A percentile compares a stretch with the other conserved stretches of the same genome.
Conservation (phyloP, 1,284 basidiomycete genomes). For the Cutaneotrichosporon mucoides region DNA sequence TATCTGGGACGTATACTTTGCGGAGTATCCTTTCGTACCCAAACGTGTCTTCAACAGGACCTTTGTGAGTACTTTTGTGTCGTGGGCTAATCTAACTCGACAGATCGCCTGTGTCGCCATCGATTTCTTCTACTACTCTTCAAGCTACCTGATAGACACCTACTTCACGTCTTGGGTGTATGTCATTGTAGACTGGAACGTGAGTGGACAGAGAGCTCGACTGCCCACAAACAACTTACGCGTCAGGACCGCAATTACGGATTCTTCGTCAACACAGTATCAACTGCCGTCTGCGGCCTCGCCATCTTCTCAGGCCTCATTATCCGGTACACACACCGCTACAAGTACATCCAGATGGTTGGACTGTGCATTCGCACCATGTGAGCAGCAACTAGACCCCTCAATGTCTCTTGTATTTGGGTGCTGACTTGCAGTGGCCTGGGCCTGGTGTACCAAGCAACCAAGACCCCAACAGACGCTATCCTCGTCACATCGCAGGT, state of each 20-base stretch:
- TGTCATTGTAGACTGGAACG: constrained; percentile 32
- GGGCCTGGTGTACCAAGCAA: constrained; percentile 11
- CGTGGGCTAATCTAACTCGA: too few species aligned
- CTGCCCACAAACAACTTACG: too few species aligned
- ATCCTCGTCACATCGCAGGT: constrained; percentile 37
- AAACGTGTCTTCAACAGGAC: constrained; percentile 48
- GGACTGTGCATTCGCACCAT: constrained; percentile 29
- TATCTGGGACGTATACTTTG: constrained; percentile 45
- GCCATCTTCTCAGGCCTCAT: constrained; percentile 39
- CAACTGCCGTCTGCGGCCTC: constrained; percentile 34
- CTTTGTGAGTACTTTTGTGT: constrained; percentile 12
- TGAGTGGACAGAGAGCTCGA: neutral
- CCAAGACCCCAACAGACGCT: constrained; percentile 12
- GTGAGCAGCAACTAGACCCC: neutral
- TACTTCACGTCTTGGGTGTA: constrained; percentile 42
- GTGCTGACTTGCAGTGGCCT: neutral
- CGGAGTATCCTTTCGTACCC: constrained; percentile 47
- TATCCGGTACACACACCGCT: constrained; percentile 43
- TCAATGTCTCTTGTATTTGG: neutral
- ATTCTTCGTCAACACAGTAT: constrained; percentile 23
- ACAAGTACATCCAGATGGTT: constrained; percentile 38
- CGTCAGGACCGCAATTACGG: constrained; percentile 19
- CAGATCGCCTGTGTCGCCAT: constrained; percentile 26
- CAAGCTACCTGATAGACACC: constrained; percentile 26
- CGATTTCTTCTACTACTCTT: constrained; percentile 39